Percentiles rank a stretch among this genome's conserved stretches.
Conservation (phyloP, 805 yeast species). For the Zygosaccharomyces bisporus region DNA sequence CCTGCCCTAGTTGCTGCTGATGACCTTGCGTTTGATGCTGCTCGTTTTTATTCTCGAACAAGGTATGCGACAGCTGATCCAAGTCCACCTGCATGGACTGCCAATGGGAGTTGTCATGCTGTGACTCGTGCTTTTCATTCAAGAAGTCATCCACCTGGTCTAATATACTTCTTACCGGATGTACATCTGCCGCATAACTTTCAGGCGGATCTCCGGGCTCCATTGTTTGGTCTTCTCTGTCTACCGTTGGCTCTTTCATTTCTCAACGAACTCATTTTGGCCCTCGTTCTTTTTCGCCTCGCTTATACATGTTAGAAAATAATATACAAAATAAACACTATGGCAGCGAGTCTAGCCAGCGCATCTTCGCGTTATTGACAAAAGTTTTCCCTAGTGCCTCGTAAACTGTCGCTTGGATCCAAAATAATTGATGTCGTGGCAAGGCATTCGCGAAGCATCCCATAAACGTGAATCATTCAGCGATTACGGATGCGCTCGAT, state of each 20-base stretch:
- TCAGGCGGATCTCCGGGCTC: conserved; percentile 3
- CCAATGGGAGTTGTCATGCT: conserved; percentile 3
- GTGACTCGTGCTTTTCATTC: conserved; percentile 7
- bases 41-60: conserved; percentile 10
- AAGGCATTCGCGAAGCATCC: no score
- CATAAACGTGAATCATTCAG: background rate
- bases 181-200: conserved; percentile 1
- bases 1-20: background rate
- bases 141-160: conserved; percentile 31
- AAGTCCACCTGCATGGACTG: conserved; percentile 20
- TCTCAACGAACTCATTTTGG: background rate
- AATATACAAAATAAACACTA: background rate
- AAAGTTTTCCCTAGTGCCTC: background rate
- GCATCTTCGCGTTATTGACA: background rate
- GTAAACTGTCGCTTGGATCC: no score
- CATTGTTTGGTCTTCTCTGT: background rate
- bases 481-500: conserved; percentile 46
- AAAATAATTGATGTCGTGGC: no score
- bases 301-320: background rate
- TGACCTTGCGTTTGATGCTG: conserved; percentile 3
- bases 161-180: conserved; percentile 27
- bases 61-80: conserved; percentile 18
- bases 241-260: background rate
- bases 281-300: background rate
- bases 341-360: no score